Evolutionary conservation across 73 alveolate species (phyloP), one percentile per base, ranked within the genome.

Genomic region (Effrenium voratum): DNA sequence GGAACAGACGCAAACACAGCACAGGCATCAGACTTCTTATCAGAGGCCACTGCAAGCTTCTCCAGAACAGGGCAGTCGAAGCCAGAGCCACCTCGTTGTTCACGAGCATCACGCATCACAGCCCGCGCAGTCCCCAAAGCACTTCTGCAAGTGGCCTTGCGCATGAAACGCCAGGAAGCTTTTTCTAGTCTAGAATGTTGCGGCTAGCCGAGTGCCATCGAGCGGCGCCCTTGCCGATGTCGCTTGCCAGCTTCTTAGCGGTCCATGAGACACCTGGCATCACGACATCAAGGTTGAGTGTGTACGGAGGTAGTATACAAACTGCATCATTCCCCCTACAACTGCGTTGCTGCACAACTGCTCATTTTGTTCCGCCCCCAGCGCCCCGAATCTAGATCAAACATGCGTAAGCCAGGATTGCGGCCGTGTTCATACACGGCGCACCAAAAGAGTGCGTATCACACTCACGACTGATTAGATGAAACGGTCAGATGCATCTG

Each of bases 181-280:
- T n/a, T n/a, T n/a, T 70, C 12, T 55, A 15, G 12, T 55, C 68
- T 22, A 55, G 22, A 55, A 22, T 22, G 30, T 55, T n/a, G n/a
- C n/a, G n/a, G n/a, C n/a, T n/a, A n/a, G n/a, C n/a, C n/a, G n/a
- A n/a, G n/a, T 55, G 68, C 68, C 5, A 57, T 13, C 36, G 26
- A 12, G 85, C 40, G 36, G 38, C 81, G 1, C 93, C 93, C 34
- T 80, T 79, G 30, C 93, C 93, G 16, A 85, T 80, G 57, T 85
- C 93, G 1, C 40, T 45, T 19, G 75, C 63, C 46, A 85, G 41
- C 28, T 45, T n/a, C 75, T 44, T 57, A 2, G 93, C 93, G 0
- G 93, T 85, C 60, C 47, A 15, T 41, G 93, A 85, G 15, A 70
- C 57, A 85, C 93, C 93, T 85, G 93, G 93, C 93, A 2, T 55